Evolutionary conservation across 1,139 yeast species (phyloP), one percentile per base, ranked within the genome.

Genomic region (Hansenula sp.): DNA sequence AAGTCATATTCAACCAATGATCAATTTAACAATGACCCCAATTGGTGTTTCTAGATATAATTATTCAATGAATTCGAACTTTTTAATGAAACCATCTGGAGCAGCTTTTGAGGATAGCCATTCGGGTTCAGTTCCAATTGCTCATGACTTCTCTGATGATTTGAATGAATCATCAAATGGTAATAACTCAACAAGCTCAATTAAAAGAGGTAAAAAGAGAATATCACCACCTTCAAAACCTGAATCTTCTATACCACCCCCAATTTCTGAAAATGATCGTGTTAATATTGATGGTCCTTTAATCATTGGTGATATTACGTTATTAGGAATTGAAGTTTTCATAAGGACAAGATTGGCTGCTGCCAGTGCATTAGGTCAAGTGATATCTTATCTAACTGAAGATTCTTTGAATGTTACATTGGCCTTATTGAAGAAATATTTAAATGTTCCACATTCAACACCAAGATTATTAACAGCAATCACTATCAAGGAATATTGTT

Each of bases 271-370:
- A 40, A 77, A 72, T 41, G 88, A 83, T 45, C 70, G 79, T 49
- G 79, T 91, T 38, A 90, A 93, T 59, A 91, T 94, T 46, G 99
- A 94, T 65, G 84, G 96, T 2, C 97, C 99, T 5, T 84, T 94
- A 65, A 79, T 86, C 48, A 78, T 81, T 42, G 99, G 99, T 54
- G 99, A 94, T 66, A 86, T 93, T 17, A 83, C 91, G 51, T 70
- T 94, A 34, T 79, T 94, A 24, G 96, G 96, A 0, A 68, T 76
- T 44, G 91, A 88, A 35, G 79, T 79, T 0, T 79, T 94, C 47
- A 70, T 89, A 38, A 76, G 84, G 41, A 86, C 96, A 4, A 83
- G 94, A 64, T 72, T 87, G 19, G 77, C 83, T 11, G 89, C 93
- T 3, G 82, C 96, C 1, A 71, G 69, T 39, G 95, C 95, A 1